Percentiles rank a stretch among this genome's conserved stretches.
Evolutionary conservation across 139 green algal genomes (phyloP).

Genomic region (Chlamydomonas urium): DNA sequence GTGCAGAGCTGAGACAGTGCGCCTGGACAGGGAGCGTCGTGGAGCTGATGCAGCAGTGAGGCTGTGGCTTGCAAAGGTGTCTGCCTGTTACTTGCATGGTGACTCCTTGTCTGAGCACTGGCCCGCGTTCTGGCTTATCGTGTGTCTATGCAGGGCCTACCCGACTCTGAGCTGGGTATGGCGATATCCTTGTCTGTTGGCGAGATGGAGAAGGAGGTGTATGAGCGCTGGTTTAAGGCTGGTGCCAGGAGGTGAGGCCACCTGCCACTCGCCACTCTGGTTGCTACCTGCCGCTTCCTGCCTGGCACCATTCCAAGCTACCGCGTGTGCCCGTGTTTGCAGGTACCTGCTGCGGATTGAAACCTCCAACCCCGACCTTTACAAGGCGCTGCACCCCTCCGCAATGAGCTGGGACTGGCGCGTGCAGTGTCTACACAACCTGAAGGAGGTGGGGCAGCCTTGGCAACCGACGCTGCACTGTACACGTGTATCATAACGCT

Average conservation of each 20-base stretch:
- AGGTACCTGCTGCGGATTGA: conserved; percentile 70
- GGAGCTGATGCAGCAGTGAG: background rate
- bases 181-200: conserved; percentile 54
- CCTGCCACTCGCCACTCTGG: too few relatives aligned
- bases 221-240: conserved; percentile 18
- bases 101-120: too few relatives aligned
- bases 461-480: too few relatives aligned
- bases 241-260: background rate
- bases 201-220: conserved; percentile 41
- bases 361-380: conserved; percentile 61
- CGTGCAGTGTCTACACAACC: conserved; percentile 38
- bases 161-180: conserved; percentile 41
- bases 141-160: background rate
- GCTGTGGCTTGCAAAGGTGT: too few relatives aligned
- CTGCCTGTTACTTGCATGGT: too few relatives aligned
- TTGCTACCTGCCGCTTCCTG: too few relatives aligned
- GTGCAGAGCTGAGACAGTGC: conserved; percentile 30
- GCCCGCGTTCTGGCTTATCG: too few relatives aligned
- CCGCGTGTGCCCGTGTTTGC: too few relatives aligned
- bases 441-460: conserved; percentile 29
- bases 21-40: conserved; percentile 33
- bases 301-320: too few relatives aligned
- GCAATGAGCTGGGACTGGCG: conserved; percentile 45
- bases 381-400: conserved; percentile 49
- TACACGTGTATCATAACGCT: too few relatives aligned